Evolutionary conservation across 2,329 filamentous ascomycete species (phyloP).

Genomic region (Ophiocordyceps australis): DNA sequence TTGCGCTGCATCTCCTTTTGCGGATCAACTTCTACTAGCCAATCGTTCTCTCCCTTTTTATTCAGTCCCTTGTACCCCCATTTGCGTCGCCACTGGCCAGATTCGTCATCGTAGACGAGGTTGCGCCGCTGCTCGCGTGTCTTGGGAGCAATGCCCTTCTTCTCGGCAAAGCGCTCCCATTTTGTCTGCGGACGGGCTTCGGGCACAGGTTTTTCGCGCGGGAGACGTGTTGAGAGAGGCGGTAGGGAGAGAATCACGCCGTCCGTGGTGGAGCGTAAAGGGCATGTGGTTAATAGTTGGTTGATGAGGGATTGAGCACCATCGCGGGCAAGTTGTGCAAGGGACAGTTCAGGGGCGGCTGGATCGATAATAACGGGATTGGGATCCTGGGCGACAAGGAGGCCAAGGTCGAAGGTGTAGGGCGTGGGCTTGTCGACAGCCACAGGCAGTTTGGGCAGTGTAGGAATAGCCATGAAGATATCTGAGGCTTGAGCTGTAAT

Average conservation of each 20-base stretch:
- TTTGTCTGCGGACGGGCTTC: slow-evolving; percentile 68
- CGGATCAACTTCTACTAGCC: slow-evolving; percentile 83
- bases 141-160: slow-evolving; percentile 92
- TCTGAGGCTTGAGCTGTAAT: too few relatives aligned
- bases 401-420: slow-evolving; percentile 82
- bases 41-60: slow-evolving; percentile 66
- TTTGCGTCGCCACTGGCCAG: slow-evolving; percentile 76
- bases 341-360: slow-evolving; percentile 41
- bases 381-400: slow-evolving; percentile 71
- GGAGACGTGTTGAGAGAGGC: slow-evolving; percentile 47
- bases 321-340: slow-evolving; percentile 64
- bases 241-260: slow-evolving; percentile 72
- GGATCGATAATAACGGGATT: slow-evolving; percentile 53
- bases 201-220: slow-evolving; percentile 84
- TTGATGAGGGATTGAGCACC: slow-evolving; percentile 86
- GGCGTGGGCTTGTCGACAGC: slow-evolving; percentile 68
- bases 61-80: slow-evolving; percentile 92
- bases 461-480: too few relatives aligned
- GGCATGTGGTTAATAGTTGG: slow-evolving; percentile 79
- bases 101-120: slow-evolving; percentile 68
- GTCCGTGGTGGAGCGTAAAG: slow-evolving; percentile 48
- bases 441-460: slow-evolving; percentile 38
- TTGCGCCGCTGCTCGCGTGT: slow-evolving; percentile 57
- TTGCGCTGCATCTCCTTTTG: slow-evolving; percentile 46
- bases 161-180: slow-evolving; percentile 90